These are phyloP conservation scores for Ogataea sp. DNA, from an alignment of 805 yeast species.

Conservation along the genomic window DNA sequence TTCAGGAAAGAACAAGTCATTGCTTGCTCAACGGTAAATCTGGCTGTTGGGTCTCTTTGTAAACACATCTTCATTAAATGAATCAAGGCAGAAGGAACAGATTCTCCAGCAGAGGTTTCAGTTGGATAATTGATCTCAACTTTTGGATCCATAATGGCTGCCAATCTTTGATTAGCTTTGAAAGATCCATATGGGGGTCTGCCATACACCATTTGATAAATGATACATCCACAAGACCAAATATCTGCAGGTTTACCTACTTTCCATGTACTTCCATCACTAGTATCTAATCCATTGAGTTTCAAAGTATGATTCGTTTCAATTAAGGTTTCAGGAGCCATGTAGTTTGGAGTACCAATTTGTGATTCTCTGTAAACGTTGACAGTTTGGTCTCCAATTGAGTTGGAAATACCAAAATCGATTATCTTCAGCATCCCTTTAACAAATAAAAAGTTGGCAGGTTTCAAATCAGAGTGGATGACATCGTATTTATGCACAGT, in stretches of 20 bases:
- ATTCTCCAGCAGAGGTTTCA: slow-evolving; percentile 12
- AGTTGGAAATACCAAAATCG: slow-evolving; percentile 95
- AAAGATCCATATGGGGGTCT: slow-evolving; percentile 81
- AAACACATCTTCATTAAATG: slow-evolving; percentile 70
- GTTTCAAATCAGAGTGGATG: slow-evolving; percentile 46
- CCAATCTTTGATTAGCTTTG: slow-evolving; percentile 65
- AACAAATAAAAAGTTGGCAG: slow-evolving; percentile 70
- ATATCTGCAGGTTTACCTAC: slow-evolving; percentile 94
- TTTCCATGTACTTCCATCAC: slow-evolving; percentile 40
- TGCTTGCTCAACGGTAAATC: slow-evolving; percentile 60
- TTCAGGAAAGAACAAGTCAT: slow-evolving; percentile 57
- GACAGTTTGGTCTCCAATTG: slow-evolving; percentile 86
- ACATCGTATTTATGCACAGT: slow-evolving; percentile 86
- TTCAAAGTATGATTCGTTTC: slow-evolving; percentile 37
- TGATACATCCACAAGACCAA: slow-evolving; percentile 96
- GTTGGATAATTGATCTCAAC: slow-evolving; percentile 61
- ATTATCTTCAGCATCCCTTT: slow-evolving; percentile 79
- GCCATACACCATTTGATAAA: slow-evolving; percentile 94
- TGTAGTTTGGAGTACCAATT: slow-evolving; percentile 92
- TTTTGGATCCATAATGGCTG: slow-evolving; percentile 83
- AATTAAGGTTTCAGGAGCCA: slow-evolving; percentile 93
- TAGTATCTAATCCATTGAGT: slow-evolving; percentile 19
- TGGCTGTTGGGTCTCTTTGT: slow-evolving; percentile 54
- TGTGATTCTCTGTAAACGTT: slow-evolving; percentile 86
- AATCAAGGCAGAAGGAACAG: slow-evolving; percentile 34